Evolutionary conservation across 306 rosid genomes (phyloP).

Genomic region (Rubus idaeus): DNA sequence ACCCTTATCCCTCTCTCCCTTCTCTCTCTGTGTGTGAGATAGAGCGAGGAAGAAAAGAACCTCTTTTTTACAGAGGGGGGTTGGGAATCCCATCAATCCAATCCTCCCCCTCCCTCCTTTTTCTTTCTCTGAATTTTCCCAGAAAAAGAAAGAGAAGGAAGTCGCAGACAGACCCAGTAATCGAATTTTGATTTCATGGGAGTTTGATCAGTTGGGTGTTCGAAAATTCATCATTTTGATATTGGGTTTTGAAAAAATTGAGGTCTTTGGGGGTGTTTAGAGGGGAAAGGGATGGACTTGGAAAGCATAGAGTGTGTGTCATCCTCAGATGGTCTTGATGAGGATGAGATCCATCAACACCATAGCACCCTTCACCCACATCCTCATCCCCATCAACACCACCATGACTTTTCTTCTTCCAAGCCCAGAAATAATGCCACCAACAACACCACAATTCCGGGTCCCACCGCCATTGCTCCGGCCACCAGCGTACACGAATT

Average conservation of each 20-base stretch:
- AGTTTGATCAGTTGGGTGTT: slow-evolving; percentile 15
- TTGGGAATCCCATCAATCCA: slow-evolving; percentile 39
- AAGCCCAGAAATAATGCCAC: slow-evolving; percentile 65
- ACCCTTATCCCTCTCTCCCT: slow-evolving; percentile 33
- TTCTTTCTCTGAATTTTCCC: slow-evolving; percentile 21
- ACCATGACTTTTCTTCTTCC: slow-evolving; percentile 66
- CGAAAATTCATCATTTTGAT: neutral
- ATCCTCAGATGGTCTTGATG: slow-evolving; percentile 75
- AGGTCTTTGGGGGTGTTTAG: slow-evolving; percentile 10
- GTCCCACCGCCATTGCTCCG: slow-evolving; percentile 63
- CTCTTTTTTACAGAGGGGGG: slow-evolving; percentile 42
- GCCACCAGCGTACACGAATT: slow-evolving; percentile 95
- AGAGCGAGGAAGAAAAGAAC: slow-evolving; percentile 53
- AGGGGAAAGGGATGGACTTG: slow-evolving; percentile 55
- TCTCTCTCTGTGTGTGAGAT: slow-evolving; percentile 27
- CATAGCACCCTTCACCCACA: slow-evolving; percentile 47
- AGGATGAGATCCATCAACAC: slow-evolving; percentile 84
- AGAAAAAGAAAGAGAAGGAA: neutral
- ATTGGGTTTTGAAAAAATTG: neutral
- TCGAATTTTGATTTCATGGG: slow-evolving; percentile 11
- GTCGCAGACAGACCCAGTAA: neutral
- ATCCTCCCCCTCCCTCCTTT: slow-evolving; percentile 24
- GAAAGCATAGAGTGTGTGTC: slow-evolving; percentile 90
- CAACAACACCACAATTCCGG: slow-evolving; percentile 36
- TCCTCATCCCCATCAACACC: slow-evolving; percentile 55